These are phyloP conservation scores for Coemansia sp. DNA, from an alignment of 371 early-diverging fungal genomes.

Conservation along the genomic window DNA sequence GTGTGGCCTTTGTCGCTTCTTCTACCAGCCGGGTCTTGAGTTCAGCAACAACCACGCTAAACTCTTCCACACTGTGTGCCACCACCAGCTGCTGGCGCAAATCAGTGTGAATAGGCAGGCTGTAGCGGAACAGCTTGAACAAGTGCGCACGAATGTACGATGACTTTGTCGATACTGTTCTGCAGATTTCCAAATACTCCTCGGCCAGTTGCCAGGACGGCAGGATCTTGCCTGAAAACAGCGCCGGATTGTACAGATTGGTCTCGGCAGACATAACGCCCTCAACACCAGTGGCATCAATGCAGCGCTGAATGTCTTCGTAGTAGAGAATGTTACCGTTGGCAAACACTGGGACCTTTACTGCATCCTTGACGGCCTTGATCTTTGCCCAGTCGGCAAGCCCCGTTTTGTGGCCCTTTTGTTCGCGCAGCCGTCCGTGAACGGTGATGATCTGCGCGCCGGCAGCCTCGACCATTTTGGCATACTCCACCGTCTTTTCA, in stretches of 20 bases:
- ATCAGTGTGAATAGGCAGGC: slow-evolving; percentile 75
- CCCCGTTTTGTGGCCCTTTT: slow-evolving; percentile 95
- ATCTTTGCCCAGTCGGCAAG: slow-evolving; percentile 98
- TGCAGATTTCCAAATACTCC: slow-evolving; percentile 82
- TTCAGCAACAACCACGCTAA: slow-evolving; percentile 56
- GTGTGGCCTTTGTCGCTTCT: slow-evolving; percentile 45
- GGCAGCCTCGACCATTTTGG: slow-evolving; percentile 93
- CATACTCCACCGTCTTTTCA: slow-evolving; percentile 92
- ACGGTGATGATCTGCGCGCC: slow-evolving; percentile 94
- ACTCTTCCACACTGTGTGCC: slow-evolving; percentile 63
- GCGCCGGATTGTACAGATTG: slow-evolving; percentile 88
- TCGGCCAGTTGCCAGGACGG: slow-evolving; percentile 76
- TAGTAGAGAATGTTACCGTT: slow-evolving; percentile 96
- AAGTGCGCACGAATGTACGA: slow-evolving; percentile 80
- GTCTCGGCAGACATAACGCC: slow-evolving; percentile 98
- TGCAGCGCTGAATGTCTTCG: slow-evolving; percentile 84
- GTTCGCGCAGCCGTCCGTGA: slow-evolving; percentile 95
- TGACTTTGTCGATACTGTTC: slow-evolving; percentile 58
- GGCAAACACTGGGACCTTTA: slow-evolving; percentile 92
- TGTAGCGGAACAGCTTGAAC: slow-evolving; percentile 90
- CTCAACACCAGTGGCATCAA: slow-evolving; percentile 88
- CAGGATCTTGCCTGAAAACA: slow-evolving; percentile 67
- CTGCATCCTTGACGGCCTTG: slow-evolving; percentile 80
- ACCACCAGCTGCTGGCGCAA: slow-evolving; percentile 70
- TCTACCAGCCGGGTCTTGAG: slow-evolving; percentile 62